Percentiles rank a stretch among this genome's conserved stretches.
phyloP scores from a whole-genome alignment of 2,329 filamentous ascomycete genomes.

The Pyrenochaeta sp. region DNA sequence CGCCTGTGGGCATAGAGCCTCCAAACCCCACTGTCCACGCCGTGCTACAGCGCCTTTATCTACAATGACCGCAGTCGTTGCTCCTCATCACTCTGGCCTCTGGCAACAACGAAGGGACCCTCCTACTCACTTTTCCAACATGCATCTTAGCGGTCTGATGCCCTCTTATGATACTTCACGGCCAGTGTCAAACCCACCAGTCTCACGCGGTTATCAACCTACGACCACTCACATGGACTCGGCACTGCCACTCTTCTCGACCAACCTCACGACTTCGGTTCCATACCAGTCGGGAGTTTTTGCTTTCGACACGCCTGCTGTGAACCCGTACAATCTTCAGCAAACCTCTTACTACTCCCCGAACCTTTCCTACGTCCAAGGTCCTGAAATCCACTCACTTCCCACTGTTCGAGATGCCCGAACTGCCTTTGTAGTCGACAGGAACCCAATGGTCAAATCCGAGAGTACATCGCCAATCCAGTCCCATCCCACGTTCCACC shows the following conservation, averaged over 20 bases:
- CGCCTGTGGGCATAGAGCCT: slow-evolving; percentile 24
- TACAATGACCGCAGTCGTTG: slow-evolving; percentile 49
- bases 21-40: slow-evolving; percentile 25
- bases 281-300: slow-evolving; percentile 47
- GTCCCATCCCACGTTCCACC: slow-evolving; percentile 49
- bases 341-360: slow-evolving; percentile 37
- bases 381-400: slow-evolving; percentile 30
- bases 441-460: slow-evolving; percentile 51
- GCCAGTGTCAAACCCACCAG: slow-evolving; percentile 29
- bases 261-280: slow-evolving; percentile 39
- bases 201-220: slow-evolving; percentile 39
- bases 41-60: slow-evolving; percentile 27
- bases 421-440: slow-evolving; percentile 29
- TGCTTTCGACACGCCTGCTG: slow-evolving; percentile 41
- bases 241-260: slow-evolving; percentile 45
- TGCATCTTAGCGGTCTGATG: slow-evolving; percentile 39
- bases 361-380: slow-evolving; percentile 34
- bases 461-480: slow-evolving; percentile 54
- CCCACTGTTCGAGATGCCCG: slow-evolving; percentile 39
- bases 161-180: slow-evolving; percentile 41
- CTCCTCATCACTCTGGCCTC: slow-evolving; percentile 41
- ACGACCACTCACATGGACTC: slow-evolving; percentile 43
- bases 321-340: slow-evolving; percentile 49
- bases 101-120: slow-evolving; percentile 46
- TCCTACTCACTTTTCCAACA: slow-evolving; percentile 37